phyloP scores from a whole-genome alignment of 1,284 basidiomycete species.

The Tilletia caries region DNA sequence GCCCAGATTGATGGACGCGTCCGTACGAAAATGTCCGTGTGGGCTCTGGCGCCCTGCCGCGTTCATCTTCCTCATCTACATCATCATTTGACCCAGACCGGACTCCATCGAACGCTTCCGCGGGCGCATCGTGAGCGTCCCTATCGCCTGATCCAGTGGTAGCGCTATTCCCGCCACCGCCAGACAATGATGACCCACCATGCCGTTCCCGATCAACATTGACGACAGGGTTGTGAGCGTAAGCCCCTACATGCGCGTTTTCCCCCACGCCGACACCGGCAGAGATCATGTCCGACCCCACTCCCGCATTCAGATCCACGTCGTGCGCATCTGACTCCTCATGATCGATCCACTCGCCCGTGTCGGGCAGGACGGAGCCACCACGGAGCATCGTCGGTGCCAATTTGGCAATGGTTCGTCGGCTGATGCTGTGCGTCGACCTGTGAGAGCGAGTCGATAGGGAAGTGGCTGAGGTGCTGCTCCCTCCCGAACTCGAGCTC shows the following conservation, averaged over 20 bases:
- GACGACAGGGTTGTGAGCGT: not conserved
- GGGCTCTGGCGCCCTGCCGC: not conserved
- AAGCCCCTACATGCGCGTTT: not conserved
- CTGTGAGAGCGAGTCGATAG: not conserved
- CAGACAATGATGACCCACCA: too few species aligned
- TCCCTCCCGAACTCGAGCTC: slow-evolving; percentile 20
- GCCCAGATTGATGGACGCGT: not conserved
- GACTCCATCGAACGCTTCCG: too few species aligned
- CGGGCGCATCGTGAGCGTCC: too few species aligned
- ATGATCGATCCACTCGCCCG: slow-evolving; percentile 3
- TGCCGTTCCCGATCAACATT: not conserved
- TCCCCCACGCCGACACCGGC: not conserved
- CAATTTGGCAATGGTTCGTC: slow-evolving; percentile 80
- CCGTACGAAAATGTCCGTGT: not conserved
- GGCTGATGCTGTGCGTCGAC: not conserved
- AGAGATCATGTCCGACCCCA: not conserved
- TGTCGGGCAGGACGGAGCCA: slow-evolving; percentile 58
- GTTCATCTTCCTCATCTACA: not conserved
- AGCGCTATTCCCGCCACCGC: too few species aligned
- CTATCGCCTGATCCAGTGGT: too few species aligned
- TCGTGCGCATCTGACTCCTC: slow-evolving; percentile 1
- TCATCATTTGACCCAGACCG: too few species aligned
- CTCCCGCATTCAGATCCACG: not conserved
- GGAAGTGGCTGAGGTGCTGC: slow-evolving; percentile 20
- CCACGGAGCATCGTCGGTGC: slow-evolving; percentile 74